Evolutionary conservation across 805 yeast species (phyloP).

Genomic region (Cyberlindnera amylophila): DNA sequence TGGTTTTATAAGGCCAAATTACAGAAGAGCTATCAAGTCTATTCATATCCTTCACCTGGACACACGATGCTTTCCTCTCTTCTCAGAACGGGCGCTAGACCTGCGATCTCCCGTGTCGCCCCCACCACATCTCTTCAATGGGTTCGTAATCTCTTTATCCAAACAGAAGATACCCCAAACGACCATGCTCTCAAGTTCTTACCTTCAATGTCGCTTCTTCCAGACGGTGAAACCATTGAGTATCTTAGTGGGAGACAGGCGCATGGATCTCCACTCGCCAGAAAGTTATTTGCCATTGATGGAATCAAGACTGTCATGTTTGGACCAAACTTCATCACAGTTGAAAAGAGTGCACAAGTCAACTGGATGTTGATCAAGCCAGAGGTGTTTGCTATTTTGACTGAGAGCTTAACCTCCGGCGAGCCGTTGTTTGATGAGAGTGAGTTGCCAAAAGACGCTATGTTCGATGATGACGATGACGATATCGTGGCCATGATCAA

Average conservation of each 20-base stretch:
- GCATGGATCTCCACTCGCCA: slow-evolving; percentile 67
- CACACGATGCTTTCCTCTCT: slow-evolving; percentile 2
- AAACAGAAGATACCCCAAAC: slow-evolving; percentile 83
- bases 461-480: slow-evolving; percentile 56
- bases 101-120: background rate
- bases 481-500: slow-evolving; percentile 65
- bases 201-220: slow-evolving; percentile 69
- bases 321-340: slow-evolving; percentile 80
- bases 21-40: too few species aligned
- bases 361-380: slow-evolving; percentile 64
- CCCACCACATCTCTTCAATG: slow-evolving; percentile 1
- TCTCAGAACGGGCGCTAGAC: slow-evolving; percentile 4
- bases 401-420: slow-evolving; percentile 35
- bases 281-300: slow-evolving; percentile 68
- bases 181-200: slow-evolving; percentile 81
- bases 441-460: slow-evolving; percentile 34
- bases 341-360: slow-evolving; percentile 52
- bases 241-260: slow-evolving; percentile 76
- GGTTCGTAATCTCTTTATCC: slow-evolving; percentile 50
- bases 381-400: slow-evolving; percentile 45
- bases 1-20: too few species aligned
- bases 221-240: slow-evolving; percentile 64
- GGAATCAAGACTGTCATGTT: slow-evolving; percentile 76
- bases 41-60: too few species aligned
- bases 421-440: slow-evolving; percentile 46